These are phyloP conservation scores for Piromyces sp. DNA, from an alignment of 192 early-diverging fungal genomes.

Conservation along the genomic window DNA sequence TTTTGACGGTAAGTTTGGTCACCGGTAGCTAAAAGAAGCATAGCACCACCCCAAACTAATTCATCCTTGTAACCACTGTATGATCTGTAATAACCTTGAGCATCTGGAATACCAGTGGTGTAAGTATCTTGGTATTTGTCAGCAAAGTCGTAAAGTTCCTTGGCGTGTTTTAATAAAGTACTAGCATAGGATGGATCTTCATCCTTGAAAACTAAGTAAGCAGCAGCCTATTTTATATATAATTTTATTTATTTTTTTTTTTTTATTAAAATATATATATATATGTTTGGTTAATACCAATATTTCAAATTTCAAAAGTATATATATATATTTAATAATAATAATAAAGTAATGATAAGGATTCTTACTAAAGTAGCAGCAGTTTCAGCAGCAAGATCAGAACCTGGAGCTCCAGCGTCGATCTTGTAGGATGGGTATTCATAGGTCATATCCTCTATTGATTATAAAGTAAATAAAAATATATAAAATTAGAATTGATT, in stretches of 20 bases:
- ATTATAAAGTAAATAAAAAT: too few species aligned
- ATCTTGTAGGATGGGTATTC: constrained; percentile 29
- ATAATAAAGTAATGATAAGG: too few species aligned
- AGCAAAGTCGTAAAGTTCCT: constrained; percentile 22
- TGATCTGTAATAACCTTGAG: constrained; percentile 18
- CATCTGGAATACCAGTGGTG: constrained; percentile 14
- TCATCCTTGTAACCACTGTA: constrained; percentile 16
- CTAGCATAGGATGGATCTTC: background rate
- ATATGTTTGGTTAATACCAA: too few species aligned
- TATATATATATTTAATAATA: too few species aligned
- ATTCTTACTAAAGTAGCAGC: constrained; percentile 30
- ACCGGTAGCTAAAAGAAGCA: constrained; percentile 30
- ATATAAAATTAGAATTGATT: too few species aligned
- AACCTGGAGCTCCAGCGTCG: constrained; percentile 20
- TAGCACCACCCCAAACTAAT: constrained; percentile 30
- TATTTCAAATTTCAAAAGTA: too few species aligned
- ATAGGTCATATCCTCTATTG: constrained; percentile 17
- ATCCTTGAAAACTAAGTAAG: background rate
- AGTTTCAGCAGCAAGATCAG: constrained; percentile 31
- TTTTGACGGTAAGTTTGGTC: constrained; percentile 17
- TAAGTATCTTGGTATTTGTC: constrained; percentile 23
- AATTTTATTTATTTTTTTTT: background rate
- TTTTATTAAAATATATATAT: too few species aligned
- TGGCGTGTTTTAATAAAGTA: constrained; percentile 17
- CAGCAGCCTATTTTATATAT: background rate